Evolutionary conservation across 169 alveolate species (phyloP).

Genomic region (Plasmodium sp.): DNA sequence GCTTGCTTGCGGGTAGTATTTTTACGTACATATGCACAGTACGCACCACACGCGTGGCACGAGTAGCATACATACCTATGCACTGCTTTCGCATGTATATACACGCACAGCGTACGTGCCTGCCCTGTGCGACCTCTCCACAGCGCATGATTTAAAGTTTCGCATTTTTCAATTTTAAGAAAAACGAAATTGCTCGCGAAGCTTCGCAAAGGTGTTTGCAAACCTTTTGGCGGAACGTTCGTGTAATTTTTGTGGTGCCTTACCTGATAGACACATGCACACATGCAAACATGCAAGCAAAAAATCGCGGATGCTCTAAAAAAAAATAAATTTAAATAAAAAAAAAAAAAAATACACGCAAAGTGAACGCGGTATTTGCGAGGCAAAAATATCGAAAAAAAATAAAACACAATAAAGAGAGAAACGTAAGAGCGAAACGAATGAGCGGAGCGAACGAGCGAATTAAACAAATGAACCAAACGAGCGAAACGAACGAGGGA

Average conservation of each 20-base stretch:
- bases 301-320: conserved; percentile 43
- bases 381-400: conserved; percentile 9
- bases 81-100: background rate
- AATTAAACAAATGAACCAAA: background rate
- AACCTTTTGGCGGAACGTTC: background rate
- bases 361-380: conserved; percentile 12
- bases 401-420: conserved; percentile 1
- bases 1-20: background rate
- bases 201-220: background rate
- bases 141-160: background rate
- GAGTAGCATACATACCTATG: background rate
- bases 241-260: conserved; percentile 7
- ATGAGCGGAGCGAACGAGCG: background rate
- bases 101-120: background rate
- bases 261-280: conserved; percentile 53
- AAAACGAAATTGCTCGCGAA: background rate
- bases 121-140: background rate
- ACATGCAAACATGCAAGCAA: conserved; percentile 35
- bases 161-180: background rate
- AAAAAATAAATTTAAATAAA: background rate
- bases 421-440: background rate
- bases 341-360: background rate
- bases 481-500: background rate
- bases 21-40: background rate
- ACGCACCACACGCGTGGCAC: background rate